Conservation (phyloP, 2,329 filamentous ascomycete genomes). For the Dothistroma septosporum region DNA sequence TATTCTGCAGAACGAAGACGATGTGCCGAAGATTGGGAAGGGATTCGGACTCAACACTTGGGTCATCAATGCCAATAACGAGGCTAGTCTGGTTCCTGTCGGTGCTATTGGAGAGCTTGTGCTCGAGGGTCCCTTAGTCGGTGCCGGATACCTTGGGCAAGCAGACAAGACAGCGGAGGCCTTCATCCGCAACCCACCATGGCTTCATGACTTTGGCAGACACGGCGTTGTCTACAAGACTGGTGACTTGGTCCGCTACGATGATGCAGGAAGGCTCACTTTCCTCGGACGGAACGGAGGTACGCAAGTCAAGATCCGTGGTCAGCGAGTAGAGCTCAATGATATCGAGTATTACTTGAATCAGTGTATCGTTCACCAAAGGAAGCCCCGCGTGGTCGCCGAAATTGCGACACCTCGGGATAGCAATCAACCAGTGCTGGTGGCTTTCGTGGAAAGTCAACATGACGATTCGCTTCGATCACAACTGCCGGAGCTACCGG, state of each 20-base stretch:
- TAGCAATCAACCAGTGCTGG: too few relatives aligned
- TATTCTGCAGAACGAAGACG: too few relatives aligned
- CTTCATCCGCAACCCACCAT: slow-evolving; percentile 32
- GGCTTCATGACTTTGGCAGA: too few relatives aligned
- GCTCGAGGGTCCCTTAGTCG: slow-evolving; percentile 44
- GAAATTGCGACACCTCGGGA: too few relatives aligned
- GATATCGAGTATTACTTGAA: slow-evolving; percentile 63
- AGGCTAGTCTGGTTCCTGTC: slow-evolving; percentile 30
- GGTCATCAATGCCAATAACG: slow-evolving; percentile 29
- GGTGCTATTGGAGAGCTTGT: slow-evolving; percentile 48
- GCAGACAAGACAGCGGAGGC: slow-evolving; percentile 28
- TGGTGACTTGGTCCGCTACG: slow-evolving; percentile 56
- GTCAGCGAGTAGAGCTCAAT: slow-evolving; percentile 69
- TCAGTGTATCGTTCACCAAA: background rate
- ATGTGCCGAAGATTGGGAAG: background rate
- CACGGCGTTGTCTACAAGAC: slow-evolving; percentile 53
- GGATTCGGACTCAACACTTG: slow-evolving; percentile 19
- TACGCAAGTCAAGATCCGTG: slow-evolving; percentile 72
- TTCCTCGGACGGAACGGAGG: slow-evolving; percentile 61
- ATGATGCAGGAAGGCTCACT: slow-evolving; percentile 49
- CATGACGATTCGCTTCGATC: too few relatives aligned
- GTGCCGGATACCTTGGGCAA: slow-evolving; percentile 41
- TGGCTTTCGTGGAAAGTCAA: too few relatives aligned
- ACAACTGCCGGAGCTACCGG: too few relatives aligned
- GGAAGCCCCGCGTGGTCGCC: background rate